A percentile compares a stretch with the other conserved stretches of the same genome.
These are phyloP conservation scores for Pontederia crassipes DNA, from an alignment of 176 grass and related monocot species.

Conservation along the genomic window DNA sequence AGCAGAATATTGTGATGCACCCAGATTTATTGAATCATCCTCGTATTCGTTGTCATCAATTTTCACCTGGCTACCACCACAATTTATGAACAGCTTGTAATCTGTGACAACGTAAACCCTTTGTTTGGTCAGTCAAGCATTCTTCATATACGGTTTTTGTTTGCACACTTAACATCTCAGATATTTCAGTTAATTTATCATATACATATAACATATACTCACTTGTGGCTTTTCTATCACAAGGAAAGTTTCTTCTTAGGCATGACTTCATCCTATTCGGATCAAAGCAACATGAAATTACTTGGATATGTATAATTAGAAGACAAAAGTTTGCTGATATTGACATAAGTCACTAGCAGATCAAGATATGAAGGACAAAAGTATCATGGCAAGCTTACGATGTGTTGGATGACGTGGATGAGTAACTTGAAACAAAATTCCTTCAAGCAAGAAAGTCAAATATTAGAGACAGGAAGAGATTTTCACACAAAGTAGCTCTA, in stretches of 20 bases:
- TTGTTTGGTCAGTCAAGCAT: not conserved
- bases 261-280: conserved; percentile 3
- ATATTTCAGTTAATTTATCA: not conserved
- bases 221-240: conserved; percentile 2
- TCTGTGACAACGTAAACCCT: not conserved
- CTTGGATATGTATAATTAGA: not conserved
- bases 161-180: not conserved
- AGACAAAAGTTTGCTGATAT: not conserved
- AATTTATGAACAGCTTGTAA: conserved; percentile 21
- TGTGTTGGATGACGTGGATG: not conserved
- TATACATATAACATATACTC: not conserved
- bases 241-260: conserved; percentile 14
- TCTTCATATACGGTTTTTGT: not conserved
- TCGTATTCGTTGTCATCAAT: conserved; percentile 10
- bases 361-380: not conserved
- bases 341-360: too few species aligned
- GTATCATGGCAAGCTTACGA: not conserved
- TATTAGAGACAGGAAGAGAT: not conserved
- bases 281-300: not conserved
- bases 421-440: conserved; percentile 17
- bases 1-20: not conserved
- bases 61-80: not conserved
- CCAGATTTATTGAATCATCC: not conserved
- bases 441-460: not conserved
- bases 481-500: not conserved